These are phyloP conservation scores for Plectosphaerella plurivora DNA, from an alignment of 2,329 filamentous ascomycete genomes.

Conservation along the genomic window DNA sequence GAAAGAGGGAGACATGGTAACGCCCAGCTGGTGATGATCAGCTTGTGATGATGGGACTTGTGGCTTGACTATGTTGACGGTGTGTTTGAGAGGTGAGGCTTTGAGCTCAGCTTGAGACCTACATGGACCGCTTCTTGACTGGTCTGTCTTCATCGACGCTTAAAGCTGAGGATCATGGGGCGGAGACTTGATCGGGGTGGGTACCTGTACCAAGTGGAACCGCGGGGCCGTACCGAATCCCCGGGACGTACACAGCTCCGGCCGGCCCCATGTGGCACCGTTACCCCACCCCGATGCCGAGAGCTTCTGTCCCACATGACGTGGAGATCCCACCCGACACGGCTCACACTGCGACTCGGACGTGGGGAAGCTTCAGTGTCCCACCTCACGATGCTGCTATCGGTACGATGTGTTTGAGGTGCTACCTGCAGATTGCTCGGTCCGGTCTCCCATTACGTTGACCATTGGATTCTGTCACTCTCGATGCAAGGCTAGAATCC, in stretches of 20 bases:
- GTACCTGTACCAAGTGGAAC: not conserved
- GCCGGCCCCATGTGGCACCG: not conserved
- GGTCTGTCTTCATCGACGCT: not conserved
- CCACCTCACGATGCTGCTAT: not conserved
- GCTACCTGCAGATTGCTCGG: no score
- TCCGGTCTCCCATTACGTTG: no score
- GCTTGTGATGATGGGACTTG: not conserved
- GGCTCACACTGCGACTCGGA: no score
- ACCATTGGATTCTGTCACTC: no score
- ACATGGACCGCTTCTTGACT: no score
- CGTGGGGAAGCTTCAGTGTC: not conserved
- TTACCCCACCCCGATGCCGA: no score
- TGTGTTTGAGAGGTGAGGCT: not conserved
- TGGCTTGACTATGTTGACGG: not conserved
- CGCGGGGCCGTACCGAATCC: not conserved
- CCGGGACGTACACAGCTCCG: not conserved
- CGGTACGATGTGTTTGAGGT: no score
- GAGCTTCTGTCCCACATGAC: no score
- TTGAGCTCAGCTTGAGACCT: no score
- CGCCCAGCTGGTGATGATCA: not conserved
- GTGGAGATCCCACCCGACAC: no score
- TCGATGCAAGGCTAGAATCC: no score
- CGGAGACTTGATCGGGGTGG: not conserved
- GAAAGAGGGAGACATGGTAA: not conserved
- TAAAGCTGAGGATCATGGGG: not conserved